Evolutionary conservation across 768 basidiomycete species (phyloP).

Genomic region (Rhodotorula graminis): DNA sequence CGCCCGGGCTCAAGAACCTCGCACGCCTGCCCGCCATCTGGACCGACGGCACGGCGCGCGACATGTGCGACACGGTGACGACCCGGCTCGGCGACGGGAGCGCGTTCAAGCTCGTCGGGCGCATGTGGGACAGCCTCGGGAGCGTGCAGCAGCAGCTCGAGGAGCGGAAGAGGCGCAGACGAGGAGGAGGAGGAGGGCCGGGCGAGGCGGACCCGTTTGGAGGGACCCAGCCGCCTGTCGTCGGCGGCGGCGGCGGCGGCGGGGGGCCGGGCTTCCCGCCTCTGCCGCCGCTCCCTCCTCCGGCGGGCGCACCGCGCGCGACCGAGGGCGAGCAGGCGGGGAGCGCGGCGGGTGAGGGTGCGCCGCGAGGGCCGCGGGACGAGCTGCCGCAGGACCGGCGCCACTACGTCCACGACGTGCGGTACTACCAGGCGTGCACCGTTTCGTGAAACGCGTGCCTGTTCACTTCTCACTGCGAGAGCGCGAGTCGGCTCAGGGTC

Average conservation of each 20-base stretch:
- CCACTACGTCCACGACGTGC: not conserved
- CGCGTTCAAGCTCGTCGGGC: constrained; percentile 20
- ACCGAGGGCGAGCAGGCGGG: not conserved
- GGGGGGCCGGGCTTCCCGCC: constrained; percentile 4
- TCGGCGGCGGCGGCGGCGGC: no score
- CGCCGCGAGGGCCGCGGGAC: not conserved
- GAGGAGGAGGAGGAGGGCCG: not conserved
- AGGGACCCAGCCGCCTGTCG: constrained; percentile 7
- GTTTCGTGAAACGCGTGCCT: no score
- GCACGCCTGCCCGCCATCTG: constrained; percentile 23
- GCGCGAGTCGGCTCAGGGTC: no score
- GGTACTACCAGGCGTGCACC: no score
- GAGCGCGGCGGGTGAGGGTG: not conserved
- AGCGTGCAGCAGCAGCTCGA: constrained; percentile 4
- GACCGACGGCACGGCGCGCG: constrained; percentile 31
- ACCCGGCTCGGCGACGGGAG: constrained; percentile 31
- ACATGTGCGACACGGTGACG: constrained; percentile 18
- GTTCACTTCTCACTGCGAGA: no score
- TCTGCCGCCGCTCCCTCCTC: not conserved
- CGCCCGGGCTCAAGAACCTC: constrained; percentile 23
- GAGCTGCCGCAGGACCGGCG: no score
- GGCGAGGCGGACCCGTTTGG: not conserved
- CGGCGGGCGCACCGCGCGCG: not conserved
- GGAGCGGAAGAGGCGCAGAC: constrained; percentile 12
- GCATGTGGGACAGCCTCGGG: constrained; percentile 7